A percentile compares a stretch with the other conserved stretches of the same genome.
These are phyloP conservation scores for Colletotrichum sp. DNA, from an alignment of 2,329 filamentous ascomycete genomes.

Conservation along the genomic window DNA sequence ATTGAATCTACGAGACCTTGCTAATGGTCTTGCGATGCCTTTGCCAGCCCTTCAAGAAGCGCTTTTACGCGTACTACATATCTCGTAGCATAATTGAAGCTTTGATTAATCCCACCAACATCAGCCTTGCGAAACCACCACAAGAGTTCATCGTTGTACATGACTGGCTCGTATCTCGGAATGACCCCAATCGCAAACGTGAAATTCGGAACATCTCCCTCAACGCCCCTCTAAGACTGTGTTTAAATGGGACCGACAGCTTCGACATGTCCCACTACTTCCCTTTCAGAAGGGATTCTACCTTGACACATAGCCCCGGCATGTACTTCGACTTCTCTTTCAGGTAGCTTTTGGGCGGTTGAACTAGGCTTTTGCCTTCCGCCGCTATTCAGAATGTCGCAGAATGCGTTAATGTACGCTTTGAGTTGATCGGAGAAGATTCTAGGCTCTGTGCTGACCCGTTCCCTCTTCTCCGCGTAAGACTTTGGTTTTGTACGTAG, in stretches of 20 bases:
- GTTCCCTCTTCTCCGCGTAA: background rate
- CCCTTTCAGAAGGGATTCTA: background rate
- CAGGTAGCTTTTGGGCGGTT: background rate
- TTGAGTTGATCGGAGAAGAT: background rate
- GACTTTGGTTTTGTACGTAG: background rate
- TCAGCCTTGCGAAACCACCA: background rate
- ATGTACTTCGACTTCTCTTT: background rate
- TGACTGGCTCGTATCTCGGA: background rate
- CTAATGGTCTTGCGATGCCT: too few species aligned
- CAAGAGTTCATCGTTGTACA: background rate
- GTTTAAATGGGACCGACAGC: rapidly evolving
- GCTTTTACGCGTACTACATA: too few species aligned
- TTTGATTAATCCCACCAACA: background rate
- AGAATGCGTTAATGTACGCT: background rate
- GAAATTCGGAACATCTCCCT: background rate
- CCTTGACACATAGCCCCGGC: background rate
- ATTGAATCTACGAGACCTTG: too few species aligned
- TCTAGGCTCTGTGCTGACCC: background rate
- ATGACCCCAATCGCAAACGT: background rate
- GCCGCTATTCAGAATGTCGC: background rate
- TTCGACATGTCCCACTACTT: background rate
- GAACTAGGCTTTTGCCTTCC: background rate
- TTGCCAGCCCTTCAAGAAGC: too few species aligned
- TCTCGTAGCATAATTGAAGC: too few species aligned
- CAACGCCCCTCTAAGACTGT: rapidly evolving